Evolutionary conservation across 768 basidiomycete species (phyloP), one percentile per base, ranked within the genome.

Genomic region (Gloeopeniophorella convolvens): DNA sequence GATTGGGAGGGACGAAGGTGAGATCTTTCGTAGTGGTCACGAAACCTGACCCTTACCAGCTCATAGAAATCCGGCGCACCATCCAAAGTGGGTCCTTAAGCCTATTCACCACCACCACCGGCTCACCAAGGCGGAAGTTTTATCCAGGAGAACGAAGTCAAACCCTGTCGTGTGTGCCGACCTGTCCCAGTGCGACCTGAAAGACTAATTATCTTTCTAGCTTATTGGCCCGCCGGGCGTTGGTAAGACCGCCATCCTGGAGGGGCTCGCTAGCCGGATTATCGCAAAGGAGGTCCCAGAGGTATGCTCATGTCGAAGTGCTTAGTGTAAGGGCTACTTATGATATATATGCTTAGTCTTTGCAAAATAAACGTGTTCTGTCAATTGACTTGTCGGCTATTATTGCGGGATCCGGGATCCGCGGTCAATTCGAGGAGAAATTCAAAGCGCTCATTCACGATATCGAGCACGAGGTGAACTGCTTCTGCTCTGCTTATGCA

Each of bases 391-490:
- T 95, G 2, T 75, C 89, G 0, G 79, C 83, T 1, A 79, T 95
- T 20, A 77, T 94, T 69, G 92, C 89, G 6, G 92, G 92, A 1
- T 89, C 91, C 1, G 90, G 91, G 0, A 86, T 95, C 45, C 81
- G 92, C 34, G 92, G 92, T 2, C 88, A 92, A 58, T 94, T 94
- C 45, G 92, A 96, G 59, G 89, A 90, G 65, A 91, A 91, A 59
- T 93, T 94, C 76, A 93, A 94, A 64, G 85, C 82, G 0, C 72
- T 96, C 1, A 70, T 95, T n/a, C 78, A 78, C 23, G 92, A 96
- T 61, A 94, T 96, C 50, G 90, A 93, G 63, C 87, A 82, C 11
- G 86, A 90, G 71, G 81, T 76, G 45, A 40, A 72, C 32, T 44
- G 44, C 4, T 44, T 63, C 57, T 34, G 60, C 65, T 41, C 51